Percentiles rank a stretch among this genome's conserved stretches.
These are phyloP conservation scores for Komagataella populi DNA, from an alignment of 805 yeast species.

Conservation along the genomic window DNA sequence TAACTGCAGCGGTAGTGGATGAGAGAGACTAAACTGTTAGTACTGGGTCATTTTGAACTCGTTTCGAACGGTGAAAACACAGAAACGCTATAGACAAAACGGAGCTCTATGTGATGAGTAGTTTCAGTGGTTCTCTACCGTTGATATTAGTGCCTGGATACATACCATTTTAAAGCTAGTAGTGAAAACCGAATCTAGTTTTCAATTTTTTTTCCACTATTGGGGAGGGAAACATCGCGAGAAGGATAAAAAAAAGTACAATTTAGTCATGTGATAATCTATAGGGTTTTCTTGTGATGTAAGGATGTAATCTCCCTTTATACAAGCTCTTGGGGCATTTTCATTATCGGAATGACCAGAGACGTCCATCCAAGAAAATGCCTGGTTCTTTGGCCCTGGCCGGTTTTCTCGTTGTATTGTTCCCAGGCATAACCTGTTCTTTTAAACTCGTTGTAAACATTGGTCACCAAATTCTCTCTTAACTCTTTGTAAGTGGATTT, in stretches of 20 bases:
- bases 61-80: background rate
- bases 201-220: constrained; percentile 1
- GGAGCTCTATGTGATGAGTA: background rate
- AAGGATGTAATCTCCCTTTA: background rate
- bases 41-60: background rate
- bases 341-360: constrained; percentile 66
- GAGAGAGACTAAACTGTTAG: background rate
- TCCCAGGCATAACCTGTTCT: constrained; percentile 82
- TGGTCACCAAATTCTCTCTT: constrained; percentile 53
- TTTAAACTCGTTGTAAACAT: constrained; percentile 56
- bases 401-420: constrained; percentile 70
- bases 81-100: no score
- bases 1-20: background rate
- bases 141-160: background rate
- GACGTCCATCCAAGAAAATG: constrained; percentile 95
- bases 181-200: constrained; percentile 2
- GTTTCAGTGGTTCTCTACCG: background rate
- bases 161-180: background rate
- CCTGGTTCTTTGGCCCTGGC: constrained; percentile 68
- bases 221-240: background rate
- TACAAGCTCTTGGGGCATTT: constrained; percentile 44
- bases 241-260: background rate
- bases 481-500: constrained; percentile 40
- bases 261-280: background rate
- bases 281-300: background rate